A percentile compares a stretch with the other conserved stretches of the same genome.
Conservation (phyloP, 495 filamentous ascomycete genomes). For the Penicillium bialowiezense region DNA sequence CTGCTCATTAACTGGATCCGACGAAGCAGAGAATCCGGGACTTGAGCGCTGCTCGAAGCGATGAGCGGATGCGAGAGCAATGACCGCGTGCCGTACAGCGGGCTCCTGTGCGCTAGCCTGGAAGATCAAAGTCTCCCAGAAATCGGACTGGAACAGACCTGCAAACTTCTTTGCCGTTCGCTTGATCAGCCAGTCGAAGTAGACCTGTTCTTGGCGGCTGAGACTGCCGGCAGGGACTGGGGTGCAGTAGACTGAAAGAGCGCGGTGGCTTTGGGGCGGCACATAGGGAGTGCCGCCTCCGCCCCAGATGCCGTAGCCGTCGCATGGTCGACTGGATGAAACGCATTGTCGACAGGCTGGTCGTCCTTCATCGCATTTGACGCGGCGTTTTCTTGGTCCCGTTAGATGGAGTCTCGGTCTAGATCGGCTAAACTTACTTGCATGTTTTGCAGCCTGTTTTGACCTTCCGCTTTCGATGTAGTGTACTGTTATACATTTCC, state of each 20-base stretch:
- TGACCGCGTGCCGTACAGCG: slow-evolving; percentile 61
- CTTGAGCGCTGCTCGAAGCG: slow-evolving; percentile 28
- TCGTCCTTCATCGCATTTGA: slow-evolving; percentile 58
- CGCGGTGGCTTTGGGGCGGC: slow-evolving; percentile 23
- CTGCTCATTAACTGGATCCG: slow-evolving; percentile 4
- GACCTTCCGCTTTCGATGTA: slow-evolving; percentile 8
- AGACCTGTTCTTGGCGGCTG: slow-evolving; percentile 46
- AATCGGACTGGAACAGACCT: slow-evolving; percentile 60
- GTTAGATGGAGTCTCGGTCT: not conserved
- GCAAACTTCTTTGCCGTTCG: slow-evolving; percentile 57
- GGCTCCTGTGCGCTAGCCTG: slow-evolving; percentile 61
- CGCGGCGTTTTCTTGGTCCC: slow-evolving; percentile 34
- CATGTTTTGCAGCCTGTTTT: slow-evolving; percentile 29
- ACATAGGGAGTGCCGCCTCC: slow-evolving; percentile 33
- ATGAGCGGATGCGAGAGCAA: slow-evolving; percentile 63
- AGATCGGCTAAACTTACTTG: slow-evolving; percentile 18
- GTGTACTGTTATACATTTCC: too few relatives aligned
- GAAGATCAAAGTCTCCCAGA: slow-evolving; percentile 56
- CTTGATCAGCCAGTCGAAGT: slow-evolving; percentile 58
- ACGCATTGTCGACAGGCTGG: slow-evolving; percentile 53
- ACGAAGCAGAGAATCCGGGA: not conserved
- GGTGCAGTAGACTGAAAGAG: slow-evolving; percentile 17
- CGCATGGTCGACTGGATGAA: slow-evolving; percentile 55
- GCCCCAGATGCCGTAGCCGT: slow-evolving; percentile 56
- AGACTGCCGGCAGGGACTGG: slow-evolving; percentile 19